Conservation (phyloP, 768 basidiomycete species). For the Trametopsis cervina region DNA sequence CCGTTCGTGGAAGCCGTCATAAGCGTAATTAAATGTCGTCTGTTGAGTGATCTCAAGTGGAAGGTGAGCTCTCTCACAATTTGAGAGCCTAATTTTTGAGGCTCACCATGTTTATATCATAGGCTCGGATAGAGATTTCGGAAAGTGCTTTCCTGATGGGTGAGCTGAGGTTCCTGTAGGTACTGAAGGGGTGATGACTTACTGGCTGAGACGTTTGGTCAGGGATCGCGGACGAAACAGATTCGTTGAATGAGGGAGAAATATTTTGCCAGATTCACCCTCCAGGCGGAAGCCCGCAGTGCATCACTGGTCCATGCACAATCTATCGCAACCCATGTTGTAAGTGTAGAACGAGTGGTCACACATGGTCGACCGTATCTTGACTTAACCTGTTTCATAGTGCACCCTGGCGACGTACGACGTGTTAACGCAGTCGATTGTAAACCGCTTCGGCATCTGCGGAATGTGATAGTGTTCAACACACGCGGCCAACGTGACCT, state of each 20-base stretch:
- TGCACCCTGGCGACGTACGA: slow-evolving; percentile 10
- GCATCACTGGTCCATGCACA: slow-evolving; percentile 4
- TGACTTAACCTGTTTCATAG: neutral
- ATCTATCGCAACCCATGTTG: slow-evolving; percentile 11
- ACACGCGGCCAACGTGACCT: slow-evolving; percentile 5
- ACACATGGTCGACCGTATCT: no score
- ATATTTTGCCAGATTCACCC: slow-evolving; percentile 11
- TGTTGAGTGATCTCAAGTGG: slow-evolving; percentile 9
- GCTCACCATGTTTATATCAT: neutral
- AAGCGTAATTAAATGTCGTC: slow-evolving; percentile 1
- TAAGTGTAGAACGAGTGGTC: neutral
- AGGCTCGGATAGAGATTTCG: slow-evolving; percentile 8
- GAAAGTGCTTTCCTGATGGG: slow-evolving; percentile 12
- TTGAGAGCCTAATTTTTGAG: neutral
- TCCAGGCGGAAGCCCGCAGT: neutral
- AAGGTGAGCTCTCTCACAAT: neutral
- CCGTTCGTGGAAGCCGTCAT: slow-evolving; percentile 1
- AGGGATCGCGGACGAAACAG: slow-evolving; percentile 11
- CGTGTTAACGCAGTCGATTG: slow-evolving; percentile 7
- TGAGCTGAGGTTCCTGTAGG: no score
- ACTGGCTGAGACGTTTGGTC: no score
- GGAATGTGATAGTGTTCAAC: slow-evolving; percentile 10
- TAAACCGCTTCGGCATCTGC: slow-evolving; percentile 4
- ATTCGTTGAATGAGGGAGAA: slow-evolving; percentile 2
- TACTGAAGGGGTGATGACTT: no score